Conservation (phyloP, 805 yeast genomes). For the Suhomyces xylopsoci region DNA sequence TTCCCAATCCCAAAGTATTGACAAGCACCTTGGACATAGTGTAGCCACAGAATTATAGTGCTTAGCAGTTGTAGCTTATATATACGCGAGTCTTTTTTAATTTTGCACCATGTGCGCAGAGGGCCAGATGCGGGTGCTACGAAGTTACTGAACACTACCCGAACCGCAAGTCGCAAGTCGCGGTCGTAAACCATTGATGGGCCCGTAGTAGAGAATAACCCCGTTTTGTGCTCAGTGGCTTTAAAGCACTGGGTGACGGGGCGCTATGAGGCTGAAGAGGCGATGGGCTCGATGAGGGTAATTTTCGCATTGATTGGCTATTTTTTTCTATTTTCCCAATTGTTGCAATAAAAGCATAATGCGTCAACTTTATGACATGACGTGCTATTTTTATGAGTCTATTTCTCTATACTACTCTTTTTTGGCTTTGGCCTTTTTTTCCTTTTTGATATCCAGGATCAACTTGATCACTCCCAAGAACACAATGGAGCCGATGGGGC, state of each 20-base stretch:
- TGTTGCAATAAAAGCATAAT: not conserved
- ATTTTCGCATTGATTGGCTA: not conserved
- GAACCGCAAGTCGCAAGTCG: not conserved
- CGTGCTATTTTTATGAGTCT: not conserved
- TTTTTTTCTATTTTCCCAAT: not conserved
- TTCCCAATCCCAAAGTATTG: slow-evolving; percentile 33
- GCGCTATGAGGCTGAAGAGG: not conserved
- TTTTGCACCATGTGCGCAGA: not conserved
- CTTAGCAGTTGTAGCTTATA: not conserved
- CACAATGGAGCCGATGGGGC: slow-evolving; percentile 75
- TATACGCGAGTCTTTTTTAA: not conserved
- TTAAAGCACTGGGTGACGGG: no score
- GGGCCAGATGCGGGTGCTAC: not conserved
- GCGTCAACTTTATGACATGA: not conserved
- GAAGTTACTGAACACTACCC: not conserved
- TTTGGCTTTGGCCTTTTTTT: slow-evolving; percentile 6
- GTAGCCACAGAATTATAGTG: not conserved
- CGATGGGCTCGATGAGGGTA: not conserved
- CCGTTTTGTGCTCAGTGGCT: no score
- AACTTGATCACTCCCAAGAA: slow-evolving; percentile 49
- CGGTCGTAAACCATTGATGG: not conserved
- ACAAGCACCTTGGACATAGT: slow-evolving; percentile 23
- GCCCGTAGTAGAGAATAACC: no score
- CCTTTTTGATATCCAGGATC: slow-evolving; percentile 35
- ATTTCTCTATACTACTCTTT: not conserved